Conservation (phyloP, 371 early-diverging fungal genomes). For the Mucor plumbeus region DNA sequence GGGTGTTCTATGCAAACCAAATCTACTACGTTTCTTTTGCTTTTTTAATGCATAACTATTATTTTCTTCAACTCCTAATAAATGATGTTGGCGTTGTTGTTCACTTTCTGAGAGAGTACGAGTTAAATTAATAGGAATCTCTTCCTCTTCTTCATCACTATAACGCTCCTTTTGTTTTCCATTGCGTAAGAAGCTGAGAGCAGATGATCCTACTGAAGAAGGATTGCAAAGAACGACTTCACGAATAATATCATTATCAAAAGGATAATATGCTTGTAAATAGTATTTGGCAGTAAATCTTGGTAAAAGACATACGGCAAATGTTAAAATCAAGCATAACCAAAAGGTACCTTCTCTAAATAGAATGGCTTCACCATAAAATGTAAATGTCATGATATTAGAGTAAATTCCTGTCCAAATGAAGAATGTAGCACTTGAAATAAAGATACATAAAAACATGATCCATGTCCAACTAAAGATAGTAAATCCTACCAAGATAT, state of each 20-base stretch:
- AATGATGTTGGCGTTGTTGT: not conserved
- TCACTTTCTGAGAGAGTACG: constrained; percentile 35
- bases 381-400: constrained; percentile 42
- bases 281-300: constrained; percentile 55
- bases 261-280: constrained; percentile 59
- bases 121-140: constrained; percentile 36
- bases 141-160: constrained; percentile 35
- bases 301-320: constrained; percentile 59
- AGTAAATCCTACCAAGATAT: constrained; percentile 82
- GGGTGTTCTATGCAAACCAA: constrained; percentile 27
- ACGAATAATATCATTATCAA: constrained; percentile 68
- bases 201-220: not conserved
- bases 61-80: constrained; percentile 21
- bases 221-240: constrained; percentile 52
- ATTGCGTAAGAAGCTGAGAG: not conserved
- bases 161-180: not conserved
- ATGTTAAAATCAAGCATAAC: constrained; percentile 53
- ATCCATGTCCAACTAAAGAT: constrained; percentile 86
- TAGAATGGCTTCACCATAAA: constrained; percentile 58
- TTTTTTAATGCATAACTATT: constrained; percentile 1
- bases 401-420: constrained; percentile 63
- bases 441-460: constrained; percentile 61
- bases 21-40: constrained; percentile 13
- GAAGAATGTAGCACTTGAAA: constrained; percentile 59
- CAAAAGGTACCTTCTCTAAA: constrained; percentile 63